phyloP scores from a whole-genome alignment of 306 rosid species.

The Prunus salicina region DNA sequence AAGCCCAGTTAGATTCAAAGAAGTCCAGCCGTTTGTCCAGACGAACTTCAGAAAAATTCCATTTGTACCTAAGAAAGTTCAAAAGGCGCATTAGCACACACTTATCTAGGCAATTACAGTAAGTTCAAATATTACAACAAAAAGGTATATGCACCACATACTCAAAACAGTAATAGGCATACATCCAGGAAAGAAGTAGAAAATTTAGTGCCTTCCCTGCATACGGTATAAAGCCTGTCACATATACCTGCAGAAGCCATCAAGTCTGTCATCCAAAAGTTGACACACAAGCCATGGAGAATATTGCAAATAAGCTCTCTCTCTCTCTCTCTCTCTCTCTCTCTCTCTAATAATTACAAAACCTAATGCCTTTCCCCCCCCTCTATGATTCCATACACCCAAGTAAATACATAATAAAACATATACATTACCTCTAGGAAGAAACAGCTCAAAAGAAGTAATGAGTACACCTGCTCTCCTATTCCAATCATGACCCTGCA shows the following conservation, averaged over 20 bases:
- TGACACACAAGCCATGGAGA: background rate
- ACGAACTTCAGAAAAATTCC: conserved; percentile 80
- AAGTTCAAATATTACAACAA: conserved; percentile 21
- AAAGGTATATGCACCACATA: conserved; percentile 42
- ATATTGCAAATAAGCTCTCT: background rate
- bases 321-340: background rate
- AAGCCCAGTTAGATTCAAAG: conserved; percentile 90
- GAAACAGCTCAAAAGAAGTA: conserved; percentile 72
- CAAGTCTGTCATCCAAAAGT: conserved; percentile 15
- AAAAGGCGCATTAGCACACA: conserved; percentile 19
- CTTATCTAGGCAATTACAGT: conserved; percentile 2
- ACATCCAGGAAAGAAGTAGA: conserved; percentile 90
- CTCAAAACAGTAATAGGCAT: conserved; percentile 97
- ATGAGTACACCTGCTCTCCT: conserved; percentile 73
- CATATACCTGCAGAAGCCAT: conserved; percentile 58
- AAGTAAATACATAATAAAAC: background rate
- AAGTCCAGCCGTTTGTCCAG: conserved; percentile 74
- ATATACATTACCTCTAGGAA: conserved; percentile 67
- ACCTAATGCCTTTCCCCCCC: background rate
- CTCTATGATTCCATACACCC: conserved; percentile 1
- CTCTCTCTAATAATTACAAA: background rate
- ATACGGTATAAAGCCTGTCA: conserved; percentile 77
- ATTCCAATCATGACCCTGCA: conserved; percentile 77
- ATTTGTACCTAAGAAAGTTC: conserved; percentile 64
- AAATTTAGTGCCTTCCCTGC: conserved; percentile 76